Conservation (phyloP, 225 moss, liverwort and hornwort genomes). For the Bryoerythrophyllum caledonicum region DNA sequence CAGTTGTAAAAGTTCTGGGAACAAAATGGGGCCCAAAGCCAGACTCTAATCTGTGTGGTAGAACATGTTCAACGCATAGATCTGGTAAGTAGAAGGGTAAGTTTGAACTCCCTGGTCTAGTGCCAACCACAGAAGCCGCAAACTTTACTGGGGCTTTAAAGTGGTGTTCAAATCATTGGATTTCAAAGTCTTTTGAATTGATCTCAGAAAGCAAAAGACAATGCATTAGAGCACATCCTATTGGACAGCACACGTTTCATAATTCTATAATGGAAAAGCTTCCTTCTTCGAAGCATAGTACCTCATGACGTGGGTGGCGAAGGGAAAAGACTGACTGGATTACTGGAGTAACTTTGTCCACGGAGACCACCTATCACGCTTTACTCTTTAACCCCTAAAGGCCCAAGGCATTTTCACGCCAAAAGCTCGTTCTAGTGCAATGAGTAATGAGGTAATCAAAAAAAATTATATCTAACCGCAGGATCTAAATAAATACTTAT, state of each 20-base stretch:
- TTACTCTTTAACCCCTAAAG: no score
- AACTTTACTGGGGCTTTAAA: constrained; percentile 8
- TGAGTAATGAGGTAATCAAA: no score
- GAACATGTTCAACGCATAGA: background rate
- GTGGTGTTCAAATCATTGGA: constrained; percentile 1
- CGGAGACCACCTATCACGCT: no score
- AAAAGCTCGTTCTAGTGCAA: no score
- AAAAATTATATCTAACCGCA: no score
- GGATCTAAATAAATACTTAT: no score
- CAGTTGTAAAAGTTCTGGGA: background rate
- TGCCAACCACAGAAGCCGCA: background rate
- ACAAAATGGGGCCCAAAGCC: background rate
- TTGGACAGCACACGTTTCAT: constrained; percentile 31
- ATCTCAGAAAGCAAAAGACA: background rate
- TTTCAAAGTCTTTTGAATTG: background rate
- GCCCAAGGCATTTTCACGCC: no score
- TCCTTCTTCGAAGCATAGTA: background rate
- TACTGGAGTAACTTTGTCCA: background rate
- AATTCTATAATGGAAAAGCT: background rate
- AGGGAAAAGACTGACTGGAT: background rate
- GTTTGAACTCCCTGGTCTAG: no score
- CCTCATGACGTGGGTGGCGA: background rate
- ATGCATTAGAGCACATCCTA: background rate
- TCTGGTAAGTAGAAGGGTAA: no score
- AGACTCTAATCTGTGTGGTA: background rate